Conservation (phyloP, 2,329 filamentous ascomycete species). For the Claviceps pazoutovae region DNA sequence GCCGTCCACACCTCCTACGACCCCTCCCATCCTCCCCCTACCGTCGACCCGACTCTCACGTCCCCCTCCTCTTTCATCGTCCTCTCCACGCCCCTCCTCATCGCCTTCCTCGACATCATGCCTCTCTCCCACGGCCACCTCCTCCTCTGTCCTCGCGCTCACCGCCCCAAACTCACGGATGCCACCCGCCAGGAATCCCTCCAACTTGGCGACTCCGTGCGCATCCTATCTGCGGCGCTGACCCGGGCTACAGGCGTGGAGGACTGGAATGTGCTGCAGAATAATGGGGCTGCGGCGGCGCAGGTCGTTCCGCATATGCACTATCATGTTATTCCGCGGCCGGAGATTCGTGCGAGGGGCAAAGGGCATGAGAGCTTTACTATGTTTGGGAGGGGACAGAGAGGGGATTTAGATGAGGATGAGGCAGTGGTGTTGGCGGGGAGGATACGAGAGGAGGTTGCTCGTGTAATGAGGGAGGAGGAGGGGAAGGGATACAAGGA, state of each 20-base stretch:
- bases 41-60: conserved; percentile 20
- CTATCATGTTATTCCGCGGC: conserved; percentile 85
- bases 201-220: conserved; percentile 54
- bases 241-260: conserved; percentile 52
- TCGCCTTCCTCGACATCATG: conserved; percentile 90
- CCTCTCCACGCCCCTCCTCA: conserved; percentile 59
- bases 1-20: conserved; percentile 33
- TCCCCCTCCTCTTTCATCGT: conserved; percentile 47
- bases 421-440: conserved; percentile 49
- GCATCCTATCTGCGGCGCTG: conserved; percentile 59
- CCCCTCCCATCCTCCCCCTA: conserved; percentile 27
- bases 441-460: conserved; percentile 36
- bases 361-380: conserved; percentile 53
- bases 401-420: conserved; percentile 64
- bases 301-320: conserved; percentile 91
- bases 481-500: conserved; percentile 20
- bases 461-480: conserved; percentile 31
- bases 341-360: conserved; percentile 45
- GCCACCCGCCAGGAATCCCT: conserved; percentile 47
- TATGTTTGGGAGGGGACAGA: conserved; percentile 64
- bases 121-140: conserved; percentile 75
- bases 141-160: conserved; percentile 63
- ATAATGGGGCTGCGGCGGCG: conserved; percentile 78
- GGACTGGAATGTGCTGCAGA: conserved; percentile 96
- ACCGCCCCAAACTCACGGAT: conserved; percentile 66